Evolutionary conservation across 768 basidiomycete species (phyloP), one percentile per base, ranked within the genome.

Genomic region (Podaxis sp.): DNA sequence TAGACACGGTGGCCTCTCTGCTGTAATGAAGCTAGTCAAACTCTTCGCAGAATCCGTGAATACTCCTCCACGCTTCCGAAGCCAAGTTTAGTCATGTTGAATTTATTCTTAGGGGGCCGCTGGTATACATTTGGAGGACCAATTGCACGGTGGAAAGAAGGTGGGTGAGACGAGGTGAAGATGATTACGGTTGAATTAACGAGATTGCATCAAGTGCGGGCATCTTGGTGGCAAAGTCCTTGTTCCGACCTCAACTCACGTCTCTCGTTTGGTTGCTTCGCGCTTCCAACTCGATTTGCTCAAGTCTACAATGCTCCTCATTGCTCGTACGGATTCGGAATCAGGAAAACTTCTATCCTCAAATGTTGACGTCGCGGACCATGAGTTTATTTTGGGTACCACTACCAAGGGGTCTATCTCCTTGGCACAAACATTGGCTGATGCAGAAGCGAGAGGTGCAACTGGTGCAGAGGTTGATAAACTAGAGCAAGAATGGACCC

Each of bases 111-210:
- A 90, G 83, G 95, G 95, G 25, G 91, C 92, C 13, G 83, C 95
- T 7, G 95, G 83, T 14, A 90, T 98, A 52, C 95, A 98, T 72
- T 73, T 97, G 21, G 95, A 98, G 71, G 95, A 98, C 73, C 93
- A 96, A 70, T 79, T 96, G 5, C 92, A 95, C 64, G 95, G 95
- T 32, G 92, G 92, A 27, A 97, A 97, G 77, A 95, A 97, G 77
- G 87, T 84, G 55, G 36, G 71, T 51, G 16, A 47, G 42, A 37
- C 6, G 38, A 57, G 61, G 40, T 11, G 21, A 25, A 14, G 42
- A 42, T 5, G 16, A 23, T 36, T 35, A 35, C 27, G n/a, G 42
- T 35, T 61, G 50, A 28, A 61, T 57, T 61, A 62, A 67, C 52
- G 18, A 52, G 18, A 51, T 25, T 46, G 32, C 59, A 40, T 62